Percentiles rank a stretch among this genome's conserved stretches.
phyloP scores from a whole-genome alignment of 352 stramenopile genomes.

The Globisporangium paroecandrum region DNA sequence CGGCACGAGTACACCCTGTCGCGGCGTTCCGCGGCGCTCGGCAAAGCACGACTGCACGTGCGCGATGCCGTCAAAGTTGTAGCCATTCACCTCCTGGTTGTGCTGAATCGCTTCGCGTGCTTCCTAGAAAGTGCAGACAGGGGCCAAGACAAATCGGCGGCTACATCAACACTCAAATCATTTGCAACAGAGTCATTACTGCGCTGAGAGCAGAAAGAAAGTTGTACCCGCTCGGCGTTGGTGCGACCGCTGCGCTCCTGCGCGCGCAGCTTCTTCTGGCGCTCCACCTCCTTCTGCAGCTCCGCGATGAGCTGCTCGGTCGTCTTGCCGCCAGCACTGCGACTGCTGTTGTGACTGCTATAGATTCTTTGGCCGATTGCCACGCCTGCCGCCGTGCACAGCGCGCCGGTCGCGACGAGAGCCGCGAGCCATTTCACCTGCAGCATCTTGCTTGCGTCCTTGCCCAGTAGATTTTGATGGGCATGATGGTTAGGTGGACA shows the following conservation, averaged over 20 bases:
- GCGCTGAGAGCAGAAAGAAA: not conserved
- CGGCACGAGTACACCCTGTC: conserved; percentile 74
- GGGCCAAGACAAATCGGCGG: not conserved
- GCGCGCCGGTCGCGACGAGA: conserved; percentile 15
- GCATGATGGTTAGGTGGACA: not conserved
- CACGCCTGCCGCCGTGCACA: conserved; percentile 12
- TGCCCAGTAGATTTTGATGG: not conserved
- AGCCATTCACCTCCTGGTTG: conserved; percentile 56
- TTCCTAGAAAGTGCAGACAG: conserved; percentile 21
- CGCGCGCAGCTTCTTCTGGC: conserved; percentile 63
- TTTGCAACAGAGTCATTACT: not conserved
- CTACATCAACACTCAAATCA: not conserved
- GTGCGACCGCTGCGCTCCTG: conserved; percentile 75
- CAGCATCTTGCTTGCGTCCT: conserved; percentile 7
- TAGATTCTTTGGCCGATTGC: conserved; percentile 5
- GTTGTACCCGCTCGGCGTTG: conserved; percentile 48
- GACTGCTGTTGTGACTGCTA: not conserved
- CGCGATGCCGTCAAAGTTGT: conserved; percentile 68
- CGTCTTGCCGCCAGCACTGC: not conserved
- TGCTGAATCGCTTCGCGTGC: conserved; percentile 61
- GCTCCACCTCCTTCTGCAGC: conserved; percentile 62
- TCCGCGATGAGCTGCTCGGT: conserved; percentile 38
- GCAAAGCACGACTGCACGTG: conserved; percentile 82
- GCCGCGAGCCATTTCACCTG: conserved; percentile 6
- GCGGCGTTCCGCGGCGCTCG: conserved; percentile 81